Evolutionary conservation across 768 basidiomycete species (phyloP).

Genomic region (Leucosporidium creatinivorum): DNA sequence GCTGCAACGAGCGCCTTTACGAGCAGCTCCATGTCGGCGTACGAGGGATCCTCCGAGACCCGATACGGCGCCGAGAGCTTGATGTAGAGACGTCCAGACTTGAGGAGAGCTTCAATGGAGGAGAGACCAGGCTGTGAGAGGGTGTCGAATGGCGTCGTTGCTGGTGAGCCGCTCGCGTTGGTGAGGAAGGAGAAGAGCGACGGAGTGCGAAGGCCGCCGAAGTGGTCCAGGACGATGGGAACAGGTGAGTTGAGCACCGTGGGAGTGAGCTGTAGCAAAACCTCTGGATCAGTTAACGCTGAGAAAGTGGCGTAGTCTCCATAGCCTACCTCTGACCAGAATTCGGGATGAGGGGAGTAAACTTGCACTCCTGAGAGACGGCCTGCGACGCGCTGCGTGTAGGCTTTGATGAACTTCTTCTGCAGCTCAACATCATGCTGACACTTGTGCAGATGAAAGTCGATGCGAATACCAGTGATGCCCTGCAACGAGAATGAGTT

Average conservation of each 20-base stretch:
- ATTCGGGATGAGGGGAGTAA: constrained; percentile 8
- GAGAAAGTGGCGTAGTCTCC: too few relatives aligned
- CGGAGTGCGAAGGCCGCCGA: constrained; percentile 6
- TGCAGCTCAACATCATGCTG: constrained; percentile 4
- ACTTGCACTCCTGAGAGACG: background rate
- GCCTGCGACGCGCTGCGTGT: background rate
- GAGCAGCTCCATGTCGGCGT: constrained; percentile 26
- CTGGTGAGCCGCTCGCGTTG: too few relatives aligned
- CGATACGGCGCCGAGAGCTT: constrained; percentile 34
- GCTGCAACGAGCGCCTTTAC: constrained; percentile 29
- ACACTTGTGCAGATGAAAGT: constrained; percentile 7
- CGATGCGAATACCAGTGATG: constrained; percentile 11
- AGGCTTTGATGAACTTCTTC: constrained; percentile 1
- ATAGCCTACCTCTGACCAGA: background rate
- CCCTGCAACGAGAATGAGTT: background rate
- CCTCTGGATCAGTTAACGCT: too few relatives aligned
- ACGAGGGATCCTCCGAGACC: constrained; percentile 21
- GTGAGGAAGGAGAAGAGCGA: background rate
- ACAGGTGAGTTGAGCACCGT: constrained; percentile 7
- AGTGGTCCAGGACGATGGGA: constrained; percentile 13
- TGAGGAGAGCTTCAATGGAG: constrained; percentile 7
- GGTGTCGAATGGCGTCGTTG: constrained; percentile 11
- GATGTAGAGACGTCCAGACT: constrained; percentile 26
- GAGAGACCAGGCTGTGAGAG: constrained; percentile 26
- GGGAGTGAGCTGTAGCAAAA: background rate